phyloP scores from a whole-genome alignment of 108 stramenopile species.

The Nitzschia putrida region DNA sequence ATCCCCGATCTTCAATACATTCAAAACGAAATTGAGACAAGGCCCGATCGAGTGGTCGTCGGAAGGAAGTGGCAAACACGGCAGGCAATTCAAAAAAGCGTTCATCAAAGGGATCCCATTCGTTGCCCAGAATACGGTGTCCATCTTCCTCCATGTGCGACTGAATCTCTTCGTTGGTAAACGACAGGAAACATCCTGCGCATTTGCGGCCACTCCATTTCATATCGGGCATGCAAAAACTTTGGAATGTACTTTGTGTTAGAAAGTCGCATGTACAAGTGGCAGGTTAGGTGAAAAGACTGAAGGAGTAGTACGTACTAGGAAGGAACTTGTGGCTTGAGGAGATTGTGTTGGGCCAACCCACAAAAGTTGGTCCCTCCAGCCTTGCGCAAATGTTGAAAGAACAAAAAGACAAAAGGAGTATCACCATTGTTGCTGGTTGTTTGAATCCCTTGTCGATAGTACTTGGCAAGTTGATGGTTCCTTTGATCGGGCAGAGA shows the following conservation, averaged over 20 bases:
- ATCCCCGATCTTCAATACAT: conserved; percentile 82
- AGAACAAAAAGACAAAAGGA: conserved; percentile 60
- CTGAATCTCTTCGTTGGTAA: conserved; percentile 61
- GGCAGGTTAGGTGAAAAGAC: neutral
- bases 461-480: conserved; percentile 47
- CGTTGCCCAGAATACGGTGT: conserved; percentile 74
- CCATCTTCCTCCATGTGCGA: conserved; percentile 43
- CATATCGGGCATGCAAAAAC: conserved; percentile 70
- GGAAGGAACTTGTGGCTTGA: conserved; percentile 52
- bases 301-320: conserved; percentile 21
- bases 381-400: conserved; percentile 82
- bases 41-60: conserved; percentile 78
- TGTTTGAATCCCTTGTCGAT: conserved; percentile 43
- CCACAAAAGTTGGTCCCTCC: conserved; percentile 82
- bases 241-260: neutral
- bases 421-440: neutral
- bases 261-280: neutral
- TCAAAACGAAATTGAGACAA: conserved; percentile 85
- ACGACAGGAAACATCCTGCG: conserved; percentile 67
- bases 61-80: conserved; percentile 78
- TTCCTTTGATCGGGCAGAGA: conserved; percentile 73
- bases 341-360: conserved; percentile 70
- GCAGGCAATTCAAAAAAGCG: conserved; percentile 76
- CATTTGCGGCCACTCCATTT: conserved; percentile 31
- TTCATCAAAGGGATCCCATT: conserved; percentile 77